Evolutionary conservation across 1,284 basidiomycete species (phyloP), one percentile per base, ranked within the genome.

Genomic region (Singerocomus rubriflavus): DNA sequence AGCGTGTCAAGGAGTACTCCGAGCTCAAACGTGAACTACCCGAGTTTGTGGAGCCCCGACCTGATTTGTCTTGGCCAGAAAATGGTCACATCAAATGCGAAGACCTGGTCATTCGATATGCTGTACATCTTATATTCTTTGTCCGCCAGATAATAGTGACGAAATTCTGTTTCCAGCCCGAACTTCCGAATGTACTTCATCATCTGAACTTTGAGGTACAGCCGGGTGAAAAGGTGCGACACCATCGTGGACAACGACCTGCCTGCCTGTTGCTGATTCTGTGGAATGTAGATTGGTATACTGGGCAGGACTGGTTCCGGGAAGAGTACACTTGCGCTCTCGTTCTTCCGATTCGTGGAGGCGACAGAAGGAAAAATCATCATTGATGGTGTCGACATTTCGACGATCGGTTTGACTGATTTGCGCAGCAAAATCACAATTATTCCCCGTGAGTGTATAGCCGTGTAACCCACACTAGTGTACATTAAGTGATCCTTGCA

Each of bases 341-440:
- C 89, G 17, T 93, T 98, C 76, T 98, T 98, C 85, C 84, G 97
- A 46, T 96, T 97, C 63, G 91, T 96, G 21, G 93, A 97, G 62
- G 88, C 93, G 0, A 84, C 84, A 0, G 79, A 85, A 61, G 93
- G 93, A 2, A 73, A 75, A 6, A 98, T 99, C 51, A 50, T 85
- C 17, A 82, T 99, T 44, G 96, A 98, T 69, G 91, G 80, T n/a
- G 60, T 95, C 25, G 91, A 97, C 60, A 94, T 94, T 49, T 75
- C 89, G 33, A 80, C 80, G 57, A 82, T 98, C 54, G 93, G 93
- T n/a, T 73, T 97, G 32, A 87, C 88, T 0, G 93, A 96, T 67
- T 77, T 99, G 48, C 81, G 96, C 37, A 82, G 83, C 67, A 81
- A 75, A 51, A 75, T 96, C 52, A 95, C 93, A 4, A 96, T 99